Conservation (phyloP, 169 alveolate genomes). For the Plasmodium relictum region DNA sequence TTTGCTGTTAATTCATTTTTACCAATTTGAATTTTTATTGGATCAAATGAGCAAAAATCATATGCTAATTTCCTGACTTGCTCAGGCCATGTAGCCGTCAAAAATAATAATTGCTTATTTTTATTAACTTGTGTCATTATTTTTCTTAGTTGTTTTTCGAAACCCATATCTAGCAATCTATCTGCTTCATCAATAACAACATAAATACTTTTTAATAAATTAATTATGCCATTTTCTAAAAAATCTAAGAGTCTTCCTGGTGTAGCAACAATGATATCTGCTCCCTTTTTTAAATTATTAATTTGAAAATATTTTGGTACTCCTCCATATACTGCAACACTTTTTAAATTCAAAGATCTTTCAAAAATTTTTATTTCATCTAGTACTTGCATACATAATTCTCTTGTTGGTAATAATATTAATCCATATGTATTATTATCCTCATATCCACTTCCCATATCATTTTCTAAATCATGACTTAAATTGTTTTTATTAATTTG, state of each 20-base stretch:
- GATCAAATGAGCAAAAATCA: slow-evolving; percentile 90
- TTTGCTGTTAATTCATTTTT: slow-evolving; percentile 90
- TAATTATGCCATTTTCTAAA: slow-evolving; percentile 89
- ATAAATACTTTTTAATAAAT: slow-evolving; percentile 92
- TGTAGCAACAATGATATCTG: slow-evolving; percentile 96
- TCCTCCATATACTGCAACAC: slow-evolving; percentile 92
- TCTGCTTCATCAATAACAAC: slow-evolving; percentile 98
- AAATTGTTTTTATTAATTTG: slow-evolving; percentile 21
- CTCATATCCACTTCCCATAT: slow-evolving; percentile 65
- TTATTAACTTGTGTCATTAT: slow-evolving; percentile 93
- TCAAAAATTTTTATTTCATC: slow-evolving; percentile 84
- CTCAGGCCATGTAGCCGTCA: slow-evolving; percentile 96
- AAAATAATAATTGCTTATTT: slow-evolving; percentile 93
- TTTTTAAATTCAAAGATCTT: slow-evolving; percentile 81
- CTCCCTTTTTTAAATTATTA: slow-evolving; percentile 90
- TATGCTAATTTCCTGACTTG: slow-evolving; percentile 91
- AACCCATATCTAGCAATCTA: slow-evolving; percentile 98
- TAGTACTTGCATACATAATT: slow-evolving; percentile 90
- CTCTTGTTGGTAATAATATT: slow-evolving; percentile 92
- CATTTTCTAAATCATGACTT: slow-evolving; percentile 68
- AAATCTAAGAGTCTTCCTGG: slow-evolving; percentile 97
- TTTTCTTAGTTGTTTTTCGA: slow-evolving; percentile 93
- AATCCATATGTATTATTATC: slow-evolving; percentile 82
- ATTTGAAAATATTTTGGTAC: slow-evolving; percentile 84
- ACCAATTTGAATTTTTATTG: slow-evolving; percentile 93